These are phyloP conservation scores for Colletotrichum destructivum DNA, from an alignment of 2,329 filamentous ascomycete species.

Conservation along the genomic window DNA sequence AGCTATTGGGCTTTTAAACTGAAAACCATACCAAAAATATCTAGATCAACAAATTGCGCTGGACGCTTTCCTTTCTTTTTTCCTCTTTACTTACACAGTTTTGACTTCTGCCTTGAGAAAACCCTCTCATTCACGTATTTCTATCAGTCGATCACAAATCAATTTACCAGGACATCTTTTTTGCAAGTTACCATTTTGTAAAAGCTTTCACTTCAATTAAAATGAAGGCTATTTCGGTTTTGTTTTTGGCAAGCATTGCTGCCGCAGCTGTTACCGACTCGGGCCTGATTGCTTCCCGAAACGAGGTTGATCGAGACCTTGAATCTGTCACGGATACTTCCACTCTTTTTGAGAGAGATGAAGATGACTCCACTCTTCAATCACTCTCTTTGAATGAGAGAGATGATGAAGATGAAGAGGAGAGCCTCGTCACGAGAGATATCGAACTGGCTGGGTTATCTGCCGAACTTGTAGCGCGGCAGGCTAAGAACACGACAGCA, in stretches of 20 bases:
- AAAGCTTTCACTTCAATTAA: neutral
- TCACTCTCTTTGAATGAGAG: neutral
- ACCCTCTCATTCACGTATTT: neutral
- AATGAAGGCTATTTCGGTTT: conserved; percentile 34
- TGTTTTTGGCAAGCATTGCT: conserved; percentile 29
- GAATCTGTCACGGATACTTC: neutral
- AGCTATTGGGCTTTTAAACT: neutral
- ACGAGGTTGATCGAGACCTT: conserved; percentile 12
- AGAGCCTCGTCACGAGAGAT: conserved; percentile 4
- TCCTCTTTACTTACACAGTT: neutral
- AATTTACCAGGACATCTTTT: neutral
- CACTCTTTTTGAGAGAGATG: conserved; percentile 10
- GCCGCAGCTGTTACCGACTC: conserved; percentile 25
- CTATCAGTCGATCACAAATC: neutral
- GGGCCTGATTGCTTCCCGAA: conserved; percentile 14
- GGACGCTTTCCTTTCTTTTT: conserved; percentile 23
- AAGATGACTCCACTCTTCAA: conserved; percentile 1
- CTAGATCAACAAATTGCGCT: conserved; percentile 15
- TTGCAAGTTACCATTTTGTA: neutral
- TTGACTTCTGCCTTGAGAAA: neutral
- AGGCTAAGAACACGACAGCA: conserved; percentile 1
- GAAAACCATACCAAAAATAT: neutral
- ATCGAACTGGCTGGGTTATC: neutral
- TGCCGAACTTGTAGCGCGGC: conserved; percentile 1
- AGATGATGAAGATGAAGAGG: conserved; percentile 14